Percentiles rank a stretch among this genome's conserved stretches.
Conservation (phyloP, 2,329 filamentous ascomycete species). For the Metarhizium guizhouense region DNA sequence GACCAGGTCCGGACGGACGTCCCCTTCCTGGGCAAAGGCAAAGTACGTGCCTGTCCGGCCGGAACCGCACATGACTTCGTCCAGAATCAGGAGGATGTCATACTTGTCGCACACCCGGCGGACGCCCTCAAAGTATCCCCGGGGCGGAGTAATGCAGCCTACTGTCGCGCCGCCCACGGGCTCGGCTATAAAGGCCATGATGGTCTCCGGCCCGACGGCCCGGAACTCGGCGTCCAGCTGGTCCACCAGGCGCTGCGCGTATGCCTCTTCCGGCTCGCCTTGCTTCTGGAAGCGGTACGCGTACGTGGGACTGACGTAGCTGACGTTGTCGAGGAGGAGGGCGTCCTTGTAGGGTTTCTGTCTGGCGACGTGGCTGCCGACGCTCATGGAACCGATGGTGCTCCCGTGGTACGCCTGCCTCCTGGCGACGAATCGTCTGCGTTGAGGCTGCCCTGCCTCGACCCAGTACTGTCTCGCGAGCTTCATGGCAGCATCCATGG, state of each 20-base stretch:
- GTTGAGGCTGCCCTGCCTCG: conserved; percentile 26
- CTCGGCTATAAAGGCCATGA: conserved; percentile 66
- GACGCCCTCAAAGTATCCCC: conserved; percentile 63
- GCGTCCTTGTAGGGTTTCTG: conserved; percentile 47
- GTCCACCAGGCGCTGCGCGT: conserved; percentile 49
- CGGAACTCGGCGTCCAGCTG: conserved; percentile 63
- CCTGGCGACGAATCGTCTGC: conserved; percentile 31
- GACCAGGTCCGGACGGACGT: conserved; percentile 52
- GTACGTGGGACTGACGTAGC: conserved; percentile 58
- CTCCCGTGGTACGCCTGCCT: conserved; percentile 39
- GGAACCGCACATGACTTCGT: conserved; percentile 68
- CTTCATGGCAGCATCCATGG: conserved; percentile 40
- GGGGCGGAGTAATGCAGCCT: conserved; percentile 57
- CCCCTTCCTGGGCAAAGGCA: conserved; percentile 50
- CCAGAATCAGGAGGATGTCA: conserved; percentile 66
- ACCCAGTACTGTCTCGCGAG: conserved; percentile 38
- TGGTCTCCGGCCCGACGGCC: conserved; percentile 51
- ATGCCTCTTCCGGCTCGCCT: conserved; percentile 46
- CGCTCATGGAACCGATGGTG: conserved; percentile 53
- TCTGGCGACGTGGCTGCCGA: conserved; percentile 53
- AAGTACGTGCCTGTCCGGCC: conserved; percentile 51
- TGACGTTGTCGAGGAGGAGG: conserved; percentile 32
- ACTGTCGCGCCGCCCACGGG: conserved; percentile 60
- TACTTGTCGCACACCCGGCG: conserved; percentile 59
- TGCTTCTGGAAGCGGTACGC: conserved; percentile 47